Base-by-base conservation (phyloP, 2,329 filamentous ascomycete genomes). In the Phialocephala sp. region DNA sequence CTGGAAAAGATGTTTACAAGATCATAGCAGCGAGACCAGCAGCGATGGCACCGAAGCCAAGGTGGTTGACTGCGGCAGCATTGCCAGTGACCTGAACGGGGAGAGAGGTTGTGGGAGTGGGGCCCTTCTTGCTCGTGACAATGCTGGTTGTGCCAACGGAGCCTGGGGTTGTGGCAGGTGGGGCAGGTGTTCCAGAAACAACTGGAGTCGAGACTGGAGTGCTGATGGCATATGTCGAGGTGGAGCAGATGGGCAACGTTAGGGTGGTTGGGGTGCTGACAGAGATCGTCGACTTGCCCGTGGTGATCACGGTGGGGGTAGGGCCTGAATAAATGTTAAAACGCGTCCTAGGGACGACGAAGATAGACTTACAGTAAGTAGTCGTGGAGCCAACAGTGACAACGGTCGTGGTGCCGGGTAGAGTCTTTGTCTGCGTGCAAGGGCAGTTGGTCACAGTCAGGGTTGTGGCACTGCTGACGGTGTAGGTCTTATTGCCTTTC, bases 131-230 rank as follows among this genome's bases (percentile, higher is more conserved):
- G 22, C 27, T 32, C 27, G 27, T 32, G 27, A 32, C 27, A 6
- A 47, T 43, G 60, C 52, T 52, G 59, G 59, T 47, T 59, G 55
- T 57, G 20, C 32, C 60, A 36, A 62, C 54, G 20, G 70, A 41
- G 68, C 85, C 79, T 60, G 79, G 81, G 68, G 83, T 84, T 63
- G 79, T 72, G 66, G 73, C 75, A 64, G 77, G 27, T 15, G 50
- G 77, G 70, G 80, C 75, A 43, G 78, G 77, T 68, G 85, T 70
- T 9, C n/a, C 11, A 22, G 45, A 9, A n/a, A n/a, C 45, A 11
- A n/a, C 5, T 35, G 76, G 77, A 60, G 84, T 85, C 41, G 83
- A 73, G 65, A 73, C 73, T 3, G 84, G 82, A 80, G 64, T 54
- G 18, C 66, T 68, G 15, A 57, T 47, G 43, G 63, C 41, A 41